phyloP scores from a whole-genome alignment of 352 stramenopile genomes.

The Pythium rhizo-oryzae region DNA sequence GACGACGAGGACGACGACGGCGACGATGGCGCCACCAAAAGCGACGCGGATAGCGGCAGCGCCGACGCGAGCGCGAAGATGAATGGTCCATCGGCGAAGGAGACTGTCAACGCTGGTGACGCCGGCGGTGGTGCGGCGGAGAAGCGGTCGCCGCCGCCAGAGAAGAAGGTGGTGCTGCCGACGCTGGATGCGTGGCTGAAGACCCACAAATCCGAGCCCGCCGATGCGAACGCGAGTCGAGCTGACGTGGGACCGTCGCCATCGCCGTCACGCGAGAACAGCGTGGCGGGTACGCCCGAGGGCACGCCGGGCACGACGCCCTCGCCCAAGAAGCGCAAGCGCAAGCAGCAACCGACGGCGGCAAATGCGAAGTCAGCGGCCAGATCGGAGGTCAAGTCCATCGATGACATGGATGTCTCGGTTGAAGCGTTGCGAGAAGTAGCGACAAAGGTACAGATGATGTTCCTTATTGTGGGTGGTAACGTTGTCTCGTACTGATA shows the following conservation, averaged over 20 bases:
- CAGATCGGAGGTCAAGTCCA: not conserved
- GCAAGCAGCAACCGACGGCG: conserved; percentile 1
- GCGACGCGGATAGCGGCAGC: not conserved
- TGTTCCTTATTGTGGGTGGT: not conserved
- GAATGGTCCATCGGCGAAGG: not conserved
- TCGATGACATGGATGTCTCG: conserved; percentile 24
- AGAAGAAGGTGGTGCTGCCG: conserved; percentile 10
- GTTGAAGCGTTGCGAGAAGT: conserved; percentile 17
- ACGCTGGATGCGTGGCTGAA: conserved; percentile 22
- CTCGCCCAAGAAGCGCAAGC: conserved; percentile 28
- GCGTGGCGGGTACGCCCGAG: conserved; percentile 10
- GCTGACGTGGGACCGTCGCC: conserved; percentile 15
- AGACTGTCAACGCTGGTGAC: not conserved
- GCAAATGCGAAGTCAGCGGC: not conserved
- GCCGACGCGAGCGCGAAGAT: not conserved
- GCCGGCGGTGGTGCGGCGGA: not conserved
- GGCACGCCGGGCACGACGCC: conserved; percentile 15
- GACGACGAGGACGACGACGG: conserved; percentile 12
- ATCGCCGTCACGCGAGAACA: conserved; percentile 12
- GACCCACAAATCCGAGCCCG: not conserved
- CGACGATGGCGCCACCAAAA: not conserved
- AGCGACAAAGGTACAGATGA: conserved; percentile 16
- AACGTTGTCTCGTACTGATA: not conserved
- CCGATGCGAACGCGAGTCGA: not conserved
- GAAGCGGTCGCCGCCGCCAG: not conserved